These are phyloP conservation scores for Pyrenochaeta sp. DNA, from an alignment of 2,329 filamentous ascomycete species.

Conservation along the genomic window DNA sequence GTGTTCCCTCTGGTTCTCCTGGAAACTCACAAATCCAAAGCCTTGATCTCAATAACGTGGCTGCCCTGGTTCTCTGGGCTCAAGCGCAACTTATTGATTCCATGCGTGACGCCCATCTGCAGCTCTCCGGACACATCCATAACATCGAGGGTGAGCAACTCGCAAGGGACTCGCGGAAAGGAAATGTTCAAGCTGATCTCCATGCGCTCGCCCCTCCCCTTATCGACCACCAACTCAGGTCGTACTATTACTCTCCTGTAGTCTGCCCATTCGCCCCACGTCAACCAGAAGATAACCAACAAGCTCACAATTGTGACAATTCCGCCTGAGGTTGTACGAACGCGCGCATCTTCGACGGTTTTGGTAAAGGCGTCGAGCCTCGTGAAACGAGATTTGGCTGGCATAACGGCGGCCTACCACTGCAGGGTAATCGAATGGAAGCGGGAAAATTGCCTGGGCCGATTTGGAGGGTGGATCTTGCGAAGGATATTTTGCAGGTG, in stretches of 20 bases:
- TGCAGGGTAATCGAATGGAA: constrained; percentile 11
- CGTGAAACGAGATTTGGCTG: constrained; percentile 91
- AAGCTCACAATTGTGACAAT: constrained; percentile 93
- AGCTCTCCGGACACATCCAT: constrained; percentile 99
- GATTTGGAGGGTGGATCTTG: background rate
- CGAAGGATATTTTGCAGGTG: constrained; percentile 2
- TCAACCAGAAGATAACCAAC: constrained; percentile 84
- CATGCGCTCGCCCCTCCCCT: constrained; percentile 97
- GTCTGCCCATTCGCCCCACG: constrained; percentile 95
- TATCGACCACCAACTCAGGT: constrained; percentile 94
- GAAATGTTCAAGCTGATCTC: constrained; percentile 98
- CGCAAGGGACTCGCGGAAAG: constrained; percentile 92
- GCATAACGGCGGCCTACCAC: constrained; percentile 64
- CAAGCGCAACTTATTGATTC: constrained; percentile 89
- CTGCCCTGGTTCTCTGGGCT: constrained; percentile 77
- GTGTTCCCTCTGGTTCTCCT: background rate
- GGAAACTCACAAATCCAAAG: constrained; percentile 48
- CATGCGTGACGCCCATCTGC: constrained; percentile 92
- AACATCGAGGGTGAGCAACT: constrained; percentile 94
- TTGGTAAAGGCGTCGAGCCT: constrained; percentile 99
- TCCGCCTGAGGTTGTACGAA: constrained; percentile 94
- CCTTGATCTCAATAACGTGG: constrained; percentile 51
- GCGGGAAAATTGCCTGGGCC: background rate
- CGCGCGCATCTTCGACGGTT: constrained; percentile 96
- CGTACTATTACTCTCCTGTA: constrained; percentile 86